phyloP scores from a whole-genome alignment of 768 basidiomycete genomes.

The Rhizopogon sp. region DNA sequence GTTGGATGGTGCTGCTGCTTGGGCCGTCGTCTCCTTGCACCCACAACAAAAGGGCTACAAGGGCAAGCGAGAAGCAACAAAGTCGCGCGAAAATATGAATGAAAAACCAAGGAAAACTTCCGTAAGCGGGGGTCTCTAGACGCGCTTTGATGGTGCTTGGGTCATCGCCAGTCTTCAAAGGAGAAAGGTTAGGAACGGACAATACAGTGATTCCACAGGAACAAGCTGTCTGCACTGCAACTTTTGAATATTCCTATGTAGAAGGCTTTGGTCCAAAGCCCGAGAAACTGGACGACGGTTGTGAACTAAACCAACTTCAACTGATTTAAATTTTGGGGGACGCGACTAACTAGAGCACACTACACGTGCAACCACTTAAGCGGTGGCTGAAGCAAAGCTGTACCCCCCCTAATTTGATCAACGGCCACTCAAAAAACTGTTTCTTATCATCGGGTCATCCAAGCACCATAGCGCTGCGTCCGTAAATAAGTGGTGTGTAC shows the following conservation, averaged over 20 bases:
- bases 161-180: not conserved
- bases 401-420: too few relatives aligned
- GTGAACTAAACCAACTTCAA: not conserved
- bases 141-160: slow-evolving; percentile 4
- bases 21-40: slow-evolving; percentile 1
- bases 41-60: slow-evolving; percentile 13
- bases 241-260: too few relatives aligned
- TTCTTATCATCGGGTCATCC: too few relatives aligned
- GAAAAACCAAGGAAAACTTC: slow-evolving; percentile 2
- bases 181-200: not conserved
- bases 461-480: too few relatives aligned
- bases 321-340: not conserved
- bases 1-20: slow-evolving; percentile 2
- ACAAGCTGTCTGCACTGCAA: not conserved
- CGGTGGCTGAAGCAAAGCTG: not conserved
- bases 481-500: too few relatives aligned
- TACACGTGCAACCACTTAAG: not conserved
- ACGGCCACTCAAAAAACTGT: too few relatives aligned
- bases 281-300: not conserved
- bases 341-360: not conserved
- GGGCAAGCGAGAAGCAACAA: slow-evolving; percentile 8
- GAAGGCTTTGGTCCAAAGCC: not conserved
- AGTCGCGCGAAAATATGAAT: slow-evolving; percentile 13
- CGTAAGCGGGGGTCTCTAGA: not conserved
- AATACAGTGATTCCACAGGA: slow-evolving; percentile 6